These are phyloP conservation scores for Syzygium jambos DNA, from an alignment of 345 rosid genomes.

Conservation along the genomic window DNA sequence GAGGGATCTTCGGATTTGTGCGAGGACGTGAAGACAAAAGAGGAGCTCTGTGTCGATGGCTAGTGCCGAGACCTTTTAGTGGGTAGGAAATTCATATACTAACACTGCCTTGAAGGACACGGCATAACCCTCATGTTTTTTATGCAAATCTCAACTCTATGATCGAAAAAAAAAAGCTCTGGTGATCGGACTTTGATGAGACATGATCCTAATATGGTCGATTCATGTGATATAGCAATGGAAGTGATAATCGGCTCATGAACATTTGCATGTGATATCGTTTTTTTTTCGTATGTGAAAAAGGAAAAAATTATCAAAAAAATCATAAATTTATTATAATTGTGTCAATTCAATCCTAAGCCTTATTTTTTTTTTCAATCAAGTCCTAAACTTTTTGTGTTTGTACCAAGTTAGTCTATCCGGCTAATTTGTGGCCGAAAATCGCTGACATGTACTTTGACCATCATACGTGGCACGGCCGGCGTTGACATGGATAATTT, in stretches of 20 bases:
- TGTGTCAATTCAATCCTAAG: too few species aligned
- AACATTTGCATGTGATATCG: neutral
- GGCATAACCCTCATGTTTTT: neutral
- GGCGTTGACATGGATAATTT: too few species aligned
- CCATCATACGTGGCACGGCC: too few species aligned
- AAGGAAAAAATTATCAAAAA: neutral
- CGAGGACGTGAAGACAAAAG: neutral
- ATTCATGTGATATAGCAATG: neutral
- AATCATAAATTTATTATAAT: too few species aligned
- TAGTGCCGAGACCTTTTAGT: neutral
- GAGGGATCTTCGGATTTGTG: neutral
- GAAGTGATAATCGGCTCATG: neutral
- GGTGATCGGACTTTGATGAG: neutral
- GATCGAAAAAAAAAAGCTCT: neutral
- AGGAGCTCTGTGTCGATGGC: neutral
- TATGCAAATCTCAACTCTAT: neutral
- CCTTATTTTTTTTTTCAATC: too few species aligned
- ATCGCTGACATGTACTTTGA: too few species aligned
- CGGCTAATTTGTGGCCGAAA: too few species aligned
- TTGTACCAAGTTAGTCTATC: too few species aligned
- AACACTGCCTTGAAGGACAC: neutral
- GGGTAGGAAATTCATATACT: neutral
- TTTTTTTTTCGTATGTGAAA: neutral
- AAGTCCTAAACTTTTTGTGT: too few species aligned
- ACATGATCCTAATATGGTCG: neutral